Conservation (phyloP, 108 stramenopile genomes). For the Schizochytrium sp. region DNA sequence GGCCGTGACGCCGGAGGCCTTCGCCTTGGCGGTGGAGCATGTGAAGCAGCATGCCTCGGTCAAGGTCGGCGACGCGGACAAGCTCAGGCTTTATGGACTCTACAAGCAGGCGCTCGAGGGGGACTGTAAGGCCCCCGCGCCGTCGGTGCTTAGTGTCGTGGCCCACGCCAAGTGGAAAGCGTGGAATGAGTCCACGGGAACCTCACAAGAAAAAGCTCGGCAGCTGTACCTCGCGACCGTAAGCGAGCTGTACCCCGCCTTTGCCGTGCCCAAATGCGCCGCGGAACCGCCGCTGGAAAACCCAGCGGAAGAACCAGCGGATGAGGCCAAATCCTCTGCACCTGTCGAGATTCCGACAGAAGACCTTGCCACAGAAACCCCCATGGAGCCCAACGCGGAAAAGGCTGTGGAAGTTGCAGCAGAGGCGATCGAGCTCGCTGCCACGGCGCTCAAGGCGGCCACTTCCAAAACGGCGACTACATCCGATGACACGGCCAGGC, state of each 20-base stretch:
- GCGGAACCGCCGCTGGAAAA: background rate
- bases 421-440: no score
- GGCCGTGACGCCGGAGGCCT: background rate
- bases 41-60: background rate
- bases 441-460: no score
- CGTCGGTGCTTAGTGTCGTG: background rate
- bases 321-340: background rate
- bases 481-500: no score
- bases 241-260: background rate
- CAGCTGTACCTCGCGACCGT: background rate
- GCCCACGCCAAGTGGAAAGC: constrained; percentile 8
- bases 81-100: background rate
- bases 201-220: background rate
- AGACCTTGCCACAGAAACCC: no score
- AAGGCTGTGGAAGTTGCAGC: no score
- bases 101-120: background rate
- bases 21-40: background rate
- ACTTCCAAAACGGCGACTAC: no score
- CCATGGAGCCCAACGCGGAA: no score
- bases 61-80: background rate
- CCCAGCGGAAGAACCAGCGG: background rate
- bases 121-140: background rate
- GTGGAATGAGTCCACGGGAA: background rate
- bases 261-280: no score
- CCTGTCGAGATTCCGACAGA: no score